Evolutionary conservation across 2,329 filamentous ascomycete genomes (phyloP).

Genomic region (Microsporum canis): DNA sequence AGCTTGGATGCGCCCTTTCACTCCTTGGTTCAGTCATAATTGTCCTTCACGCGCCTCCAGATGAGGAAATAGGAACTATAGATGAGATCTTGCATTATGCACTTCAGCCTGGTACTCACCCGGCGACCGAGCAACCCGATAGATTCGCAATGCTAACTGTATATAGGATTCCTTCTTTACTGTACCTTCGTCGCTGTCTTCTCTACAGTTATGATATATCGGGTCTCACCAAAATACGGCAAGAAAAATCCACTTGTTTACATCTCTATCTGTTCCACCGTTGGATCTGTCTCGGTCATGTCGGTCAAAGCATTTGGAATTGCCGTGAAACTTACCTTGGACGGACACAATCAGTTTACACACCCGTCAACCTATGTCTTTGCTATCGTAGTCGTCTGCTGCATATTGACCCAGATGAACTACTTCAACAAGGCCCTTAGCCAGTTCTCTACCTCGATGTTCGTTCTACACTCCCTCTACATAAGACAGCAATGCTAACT

Average conservation of each 20-base stretch:
- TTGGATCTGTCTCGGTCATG: slow-evolving; percentile 97
- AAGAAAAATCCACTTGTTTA: slow-evolving; percentile 94
- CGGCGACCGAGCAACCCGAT: neutral
- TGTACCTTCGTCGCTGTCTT: slow-evolving; percentile 69
- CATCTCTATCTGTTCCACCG: slow-evolving; percentile 93
- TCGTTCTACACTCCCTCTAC: slow-evolving; percentile 31
- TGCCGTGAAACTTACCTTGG: slow-evolving; percentile 86
- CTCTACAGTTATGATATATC: slow-evolving; percentile 91
- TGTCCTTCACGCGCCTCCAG: slow-evolving; percentile 89
- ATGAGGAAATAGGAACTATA: slow-evolving; percentile 80
- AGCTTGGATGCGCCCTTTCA: slow-evolving; percentile 91
- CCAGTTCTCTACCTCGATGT: slow-evolving; percentile 97
- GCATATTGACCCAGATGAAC: slow-evolving; percentile 98
- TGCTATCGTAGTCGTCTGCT: slow-evolving; percentile 81
- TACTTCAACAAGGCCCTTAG: slow-evolving; percentile 99
- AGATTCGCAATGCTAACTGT: slow-evolving; percentile 3
- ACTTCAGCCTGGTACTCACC: slow-evolving; percentile 63
- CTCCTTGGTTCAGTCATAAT: slow-evolving; percentile 95
- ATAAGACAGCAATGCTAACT: slow-evolving; percentile 19
- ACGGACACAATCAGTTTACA: slow-evolving; percentile 86
- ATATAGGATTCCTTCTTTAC: slow-evolving; percentile 76
- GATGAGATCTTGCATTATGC: slow-evolving; percentile 87
- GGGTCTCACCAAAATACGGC: slow-evolving; percentile 75
- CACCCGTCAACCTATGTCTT: slow-evolving; percentile 97
- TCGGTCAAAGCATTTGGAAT: slow-evolving; percentile 98